A percentile compares a stretch with the other conserved stretches of the same genome.
Evolutionary conservation across 1,284 basidiomycete species (phyloP).

Genomic region (Irpex sp.): DNA sequence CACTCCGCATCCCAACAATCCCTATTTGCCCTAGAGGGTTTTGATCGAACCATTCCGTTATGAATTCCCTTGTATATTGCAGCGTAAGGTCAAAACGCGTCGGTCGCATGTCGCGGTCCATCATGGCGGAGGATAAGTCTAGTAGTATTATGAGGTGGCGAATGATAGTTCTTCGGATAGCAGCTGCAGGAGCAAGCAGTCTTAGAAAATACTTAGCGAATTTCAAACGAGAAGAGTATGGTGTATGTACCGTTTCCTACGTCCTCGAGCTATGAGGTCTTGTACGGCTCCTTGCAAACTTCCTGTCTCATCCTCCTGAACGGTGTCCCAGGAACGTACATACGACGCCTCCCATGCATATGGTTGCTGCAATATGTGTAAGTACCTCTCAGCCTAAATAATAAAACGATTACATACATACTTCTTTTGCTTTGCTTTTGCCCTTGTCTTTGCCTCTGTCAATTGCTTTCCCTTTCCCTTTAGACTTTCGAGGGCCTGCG

Average conservation of each 20-base stretch:
- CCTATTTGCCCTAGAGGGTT: conserved; percentile 98
- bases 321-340: conserved; percentile 93
- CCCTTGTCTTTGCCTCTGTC: conserved; percentile 26
- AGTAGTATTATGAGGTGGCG: conserved; percentile 90
- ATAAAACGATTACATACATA: conserved; percentile 19
- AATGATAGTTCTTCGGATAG: conserved; percentile 94
- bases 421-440: conserved; percentile 51
- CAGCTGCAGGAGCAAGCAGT: conserved; percentile 75
- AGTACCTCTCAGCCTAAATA: background rate
- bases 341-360: conserved; percentile 98
- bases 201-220: conserved; percentile 31
- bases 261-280: conserved; percentile 80
- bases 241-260: conserved; percentile 70
- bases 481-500: conserved; percentile 35
- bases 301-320: conserved; percentile 93
- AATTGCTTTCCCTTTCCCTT: conserved; percentile 43
- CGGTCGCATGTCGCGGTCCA: conserved; percentile 93
- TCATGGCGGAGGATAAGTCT: conserved; percentile 90
- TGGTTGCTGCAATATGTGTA: conserved; percentile 47
- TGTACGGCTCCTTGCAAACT: conserved; percentile 89
- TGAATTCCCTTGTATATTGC: conserved; percentile 87
- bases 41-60: conserved; percentile 98
- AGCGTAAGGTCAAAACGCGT: conserved; percentile 88
- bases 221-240: background rate
- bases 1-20: conserved; percentile 87